Evolutionary conservation across 2,329 filamentous ascomycete species (phyloP).

Genomic region (Aspergillus novoparasiticus): DNA sequence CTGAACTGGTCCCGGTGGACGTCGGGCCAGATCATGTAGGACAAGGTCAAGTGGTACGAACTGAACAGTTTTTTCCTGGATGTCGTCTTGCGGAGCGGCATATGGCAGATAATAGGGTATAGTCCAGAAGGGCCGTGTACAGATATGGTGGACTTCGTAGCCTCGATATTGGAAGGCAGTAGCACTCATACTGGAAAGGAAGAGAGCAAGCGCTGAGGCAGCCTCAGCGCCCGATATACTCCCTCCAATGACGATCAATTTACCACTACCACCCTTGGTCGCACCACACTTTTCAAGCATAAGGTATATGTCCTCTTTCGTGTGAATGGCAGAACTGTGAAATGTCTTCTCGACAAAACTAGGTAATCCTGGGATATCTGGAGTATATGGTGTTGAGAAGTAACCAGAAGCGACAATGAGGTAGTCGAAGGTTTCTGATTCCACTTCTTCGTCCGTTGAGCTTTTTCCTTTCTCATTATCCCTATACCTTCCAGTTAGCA

Average conservation of each 20-base stretch:
- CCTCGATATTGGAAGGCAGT: constrained; percentile 49
- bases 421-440: constrained; percentile 61
- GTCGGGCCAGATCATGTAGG: constrained; percentile 69
- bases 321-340: constrained; percentile 70
- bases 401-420: constrained; percentile 75
- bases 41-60: constrained; percentile 75
- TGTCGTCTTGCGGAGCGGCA: constrained; percentile 14
- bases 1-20: constrained; percentile 59
- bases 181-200: constrained; percentile 63
- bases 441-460: constrained; percentile 7
- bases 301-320: constrained; percentile 43
- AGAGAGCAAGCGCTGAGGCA: constrained; percentile 69
- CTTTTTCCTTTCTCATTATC: background rate
- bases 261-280: constrained; percentile 48
- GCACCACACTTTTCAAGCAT: constrained; percentile 10
- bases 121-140: constrained; percentile 71
- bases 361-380: constrained; percentile 43
- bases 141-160: constrained; percentile 66
- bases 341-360: constrained; percentile 54
- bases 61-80: constrained; percentile 34
- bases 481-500: background rate
- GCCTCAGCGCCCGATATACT: constrained; percentile 84
- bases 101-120: constrained; percentile 59
- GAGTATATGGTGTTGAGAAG: constrained; percentile 65
- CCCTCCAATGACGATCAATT: constrained; percentile 74